Evolutionary conservation across 306 rosid genomes (phyloP), one percentile per base, ranked within the genome.

Genomic region (Rosa lucieae): DNA sequence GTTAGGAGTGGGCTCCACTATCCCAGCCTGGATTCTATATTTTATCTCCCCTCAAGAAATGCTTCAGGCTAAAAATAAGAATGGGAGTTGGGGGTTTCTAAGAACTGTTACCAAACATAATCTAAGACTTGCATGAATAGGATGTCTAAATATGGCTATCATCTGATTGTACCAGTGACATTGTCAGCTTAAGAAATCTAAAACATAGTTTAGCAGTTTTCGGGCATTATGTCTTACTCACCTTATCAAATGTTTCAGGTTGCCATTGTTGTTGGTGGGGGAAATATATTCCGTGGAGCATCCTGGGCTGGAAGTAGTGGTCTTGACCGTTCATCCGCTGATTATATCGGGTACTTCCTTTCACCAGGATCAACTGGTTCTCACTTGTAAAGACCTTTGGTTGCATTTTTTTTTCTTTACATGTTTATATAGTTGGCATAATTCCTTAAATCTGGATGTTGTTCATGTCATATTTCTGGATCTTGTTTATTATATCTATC

Each of bases 271-370:
- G 98, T 95, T 65, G 99, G 99, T 56, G 98, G 99, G 72, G 99
- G 97, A 5, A 95, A 95, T 82, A 95, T 95, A 73, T 95, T 95
- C 78, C 98, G 99, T 69, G 99, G 98, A 80, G 85, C 99, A 18
- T 84, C 96, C 13, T 87, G 95, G 97, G 94, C 94, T 3, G 99
- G 99, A 86, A 46, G 90, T 82, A 84, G 98, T 51, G 97, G 98
- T 76, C 93, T 95, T 40, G 99, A 93, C 44, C 99, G 97, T 75
- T 93, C 99, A 73, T 94, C 99, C 26, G 99, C 98, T 78, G 98
- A 95, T 86, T 90, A 91, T 81, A 95, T 95, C 29, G 98, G 98
- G 99, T 95, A 88, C 79, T 79, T 81, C 62, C 78, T 85, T 77
- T 39, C 51, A 71, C 58, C 8, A 40, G 11, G 39, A 46, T 75